A percentile compares a stretch with the other conserved stretches of the same genome.
phyloP scores from a whole-genome alignment of 257 asterid genomes.

The Haberlea rhodopensis region DNA sequence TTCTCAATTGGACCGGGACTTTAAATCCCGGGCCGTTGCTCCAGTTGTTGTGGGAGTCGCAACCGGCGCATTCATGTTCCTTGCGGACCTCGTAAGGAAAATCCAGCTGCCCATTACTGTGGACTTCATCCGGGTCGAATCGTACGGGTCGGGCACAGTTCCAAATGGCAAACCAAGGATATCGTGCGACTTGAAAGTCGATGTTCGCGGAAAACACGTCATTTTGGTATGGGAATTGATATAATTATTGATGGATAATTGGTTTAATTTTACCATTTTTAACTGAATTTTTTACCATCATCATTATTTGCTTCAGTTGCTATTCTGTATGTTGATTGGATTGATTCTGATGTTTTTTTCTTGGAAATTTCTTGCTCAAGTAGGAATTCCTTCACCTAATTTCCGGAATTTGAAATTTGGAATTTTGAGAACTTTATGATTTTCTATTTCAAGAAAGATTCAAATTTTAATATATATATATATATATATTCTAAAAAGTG shows the following conservation, averaged over 20 bases:
- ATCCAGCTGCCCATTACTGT: constrained; percentile 62
- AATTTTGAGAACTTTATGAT: too few relatives aligned
- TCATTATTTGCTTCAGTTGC: not conserved
- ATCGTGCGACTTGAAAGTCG: constrained; percentile 64
- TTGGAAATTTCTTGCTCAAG: constrained; percentile 10
- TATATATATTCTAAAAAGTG: too few relatives aligned
- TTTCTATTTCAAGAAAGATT: not conserved
- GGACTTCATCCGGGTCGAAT: constrained; percentile 73
- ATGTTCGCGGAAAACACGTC: constrained; percentile 74
- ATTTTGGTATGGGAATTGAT: too few relatives aligned
- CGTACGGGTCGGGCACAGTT: constrained; percentile 81
- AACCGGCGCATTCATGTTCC: constrained; percentile 80
- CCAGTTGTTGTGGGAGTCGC: constrained; percentile 88
- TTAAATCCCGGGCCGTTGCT: constrained; percentile 29
- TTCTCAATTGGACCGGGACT: constrained; percentile 58
- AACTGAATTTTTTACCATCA: not conserved
- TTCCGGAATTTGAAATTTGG: not conserved
- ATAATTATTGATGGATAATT: too few relatives aligned
- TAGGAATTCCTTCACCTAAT: too few relatives aligned
- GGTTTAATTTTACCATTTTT: too few relatives aligned
- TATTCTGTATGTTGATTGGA: not conserved
- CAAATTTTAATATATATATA: not conserved
- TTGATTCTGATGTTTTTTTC: not conserved
- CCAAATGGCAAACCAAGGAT: constrained; percentile 67
- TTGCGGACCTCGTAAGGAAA: constrained; percentile 79